A percentile compares a stretch with the other conserved stretches of the same genome.
Evolutionary conservation across 768 basidiomycete genomes (phyloP).

Genomic region (Leucosporidium yakuticum): DNA sequence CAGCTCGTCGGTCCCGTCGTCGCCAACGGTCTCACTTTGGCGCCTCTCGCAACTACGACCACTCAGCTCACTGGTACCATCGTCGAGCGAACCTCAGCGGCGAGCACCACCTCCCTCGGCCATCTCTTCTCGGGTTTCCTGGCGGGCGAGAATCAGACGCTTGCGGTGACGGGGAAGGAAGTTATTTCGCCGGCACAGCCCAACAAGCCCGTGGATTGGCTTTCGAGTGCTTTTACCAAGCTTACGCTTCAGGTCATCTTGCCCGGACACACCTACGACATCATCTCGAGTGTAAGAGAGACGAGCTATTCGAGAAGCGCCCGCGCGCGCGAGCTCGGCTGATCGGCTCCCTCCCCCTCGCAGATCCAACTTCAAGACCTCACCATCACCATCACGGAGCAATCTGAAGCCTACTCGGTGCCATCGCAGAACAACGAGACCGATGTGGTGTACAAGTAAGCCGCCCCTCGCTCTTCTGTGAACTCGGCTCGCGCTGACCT

Average conservation of each 20-base stretch:
- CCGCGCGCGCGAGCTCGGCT: not conserved
- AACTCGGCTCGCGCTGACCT: slow-evolving; percentile 42
- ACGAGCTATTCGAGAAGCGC: not conserved
- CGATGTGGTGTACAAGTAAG: slow-evolving; percentile 5
- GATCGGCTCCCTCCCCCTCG: no score
- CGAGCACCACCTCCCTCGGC: slow-evolving; percentile 52
- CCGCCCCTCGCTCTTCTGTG: slow-evolving; percentile 39
- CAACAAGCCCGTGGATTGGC: slow-evolving; percentile 51
- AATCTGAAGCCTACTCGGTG: slow-evolving; percentile 52
- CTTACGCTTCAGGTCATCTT: slow-evolving; percentile 58
- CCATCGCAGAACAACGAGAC: slow-evolving; percentile 23
- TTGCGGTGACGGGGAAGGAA: slow-evolving; percentile 56
- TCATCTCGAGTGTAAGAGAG: slow-evolving; percentile 33
- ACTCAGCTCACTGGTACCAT: slow-evolving; percentile 49
- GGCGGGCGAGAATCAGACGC: slow-evolving; percentile 58
- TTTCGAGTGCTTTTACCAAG: slow-evolving; percentile 65
- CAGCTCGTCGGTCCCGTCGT: slow-evolving; percentile 56
- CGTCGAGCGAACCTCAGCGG: slow-evolving; percentile 9
- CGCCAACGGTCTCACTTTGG: slow-evolving; percentile 52
- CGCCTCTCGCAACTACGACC: slow-evolving; percentile 50
- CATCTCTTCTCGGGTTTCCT: slow-evolving; percentile 62
- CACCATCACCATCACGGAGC: slow-evolving; percentile 51
- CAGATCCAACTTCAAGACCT: slow-evolving; percentile 56
- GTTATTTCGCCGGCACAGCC: slow-evolving; percentile 54
- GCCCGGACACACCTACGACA: slow-evolving; percentile 57